A percentile compares a stretch with the other conserved stretches of the same genome.
These are phyloP conservation scores for Echites panduratus DNA, from an alignment of 257 asterid genomes.

Conservation along the genomic window DNA sequence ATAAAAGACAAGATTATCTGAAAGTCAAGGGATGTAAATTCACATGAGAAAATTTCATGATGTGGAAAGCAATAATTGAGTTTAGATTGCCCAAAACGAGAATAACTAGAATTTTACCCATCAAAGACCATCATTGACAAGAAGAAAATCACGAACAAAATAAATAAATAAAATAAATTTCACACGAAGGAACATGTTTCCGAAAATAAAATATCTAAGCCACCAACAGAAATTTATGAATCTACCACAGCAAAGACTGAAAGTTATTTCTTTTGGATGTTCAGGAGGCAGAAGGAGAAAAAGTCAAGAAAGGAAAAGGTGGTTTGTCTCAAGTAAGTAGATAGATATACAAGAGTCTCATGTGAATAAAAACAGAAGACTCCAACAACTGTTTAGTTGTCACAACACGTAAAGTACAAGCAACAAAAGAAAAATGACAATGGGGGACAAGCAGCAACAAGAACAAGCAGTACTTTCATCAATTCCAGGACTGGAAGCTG, in stretches of 20 bases:
- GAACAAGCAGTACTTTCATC: conserved; percentile 58
- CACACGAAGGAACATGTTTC: neutral
- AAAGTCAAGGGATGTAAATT: neutral
- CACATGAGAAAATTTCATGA: neutral
- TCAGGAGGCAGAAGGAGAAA: neutral
- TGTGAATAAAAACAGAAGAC: neutral
- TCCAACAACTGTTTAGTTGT: neutral
- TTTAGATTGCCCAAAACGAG: neutral
- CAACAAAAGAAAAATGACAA: neutral
- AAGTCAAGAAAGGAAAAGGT: neutral
- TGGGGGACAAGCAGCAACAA: conserved; percentile 4
- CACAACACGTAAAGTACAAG: conserved; percentile 8
- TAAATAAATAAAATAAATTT: neutral
- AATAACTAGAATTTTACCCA: neutral
- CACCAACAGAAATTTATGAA: neutral
- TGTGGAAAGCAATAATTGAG: neutral
- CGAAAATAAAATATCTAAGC: neutral
- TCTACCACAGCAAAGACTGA: neutral
- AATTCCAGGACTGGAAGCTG: conserved; percentile 83
- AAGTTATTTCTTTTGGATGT: neutral
- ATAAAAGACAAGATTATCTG: neutral
- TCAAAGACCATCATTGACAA: neutral
- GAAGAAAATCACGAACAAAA: neutral
- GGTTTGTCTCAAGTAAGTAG: neutral
- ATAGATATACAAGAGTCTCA: neutral